These are phyloP conservation scores for Epipyxis sp. DNA, from an alignment of 108 stramenopile species.

Conservation along the genomic window DNA sequence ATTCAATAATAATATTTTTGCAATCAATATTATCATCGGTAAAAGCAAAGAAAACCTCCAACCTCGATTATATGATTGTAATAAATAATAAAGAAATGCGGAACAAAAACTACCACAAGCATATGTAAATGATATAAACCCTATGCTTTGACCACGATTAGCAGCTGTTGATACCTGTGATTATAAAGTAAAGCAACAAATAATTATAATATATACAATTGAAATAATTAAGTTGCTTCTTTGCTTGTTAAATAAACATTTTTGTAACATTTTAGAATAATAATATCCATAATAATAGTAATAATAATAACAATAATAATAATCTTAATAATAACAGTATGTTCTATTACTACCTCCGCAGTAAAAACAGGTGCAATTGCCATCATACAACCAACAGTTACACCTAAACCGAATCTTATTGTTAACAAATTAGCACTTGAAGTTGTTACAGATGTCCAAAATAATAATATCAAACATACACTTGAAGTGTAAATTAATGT, in stretches of 20 bases:
- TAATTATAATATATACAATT: too few species aligned
- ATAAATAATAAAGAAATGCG: neutral
- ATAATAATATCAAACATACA: neutral
- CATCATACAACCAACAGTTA: neutral
- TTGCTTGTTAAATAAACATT: too few species aligned
- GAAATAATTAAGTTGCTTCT: too few species aligned
- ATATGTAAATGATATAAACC: neutral
- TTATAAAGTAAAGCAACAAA: too few species aligned
- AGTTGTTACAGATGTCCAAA: neutral
- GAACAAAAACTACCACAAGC: neutral
- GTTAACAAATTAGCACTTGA: neutral
- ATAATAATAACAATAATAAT: too few species aligned
- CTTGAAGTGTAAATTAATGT: neutral
- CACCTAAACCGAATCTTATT: neutral
- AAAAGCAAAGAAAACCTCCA: neutral
- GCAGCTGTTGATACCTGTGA: too few species aligned
- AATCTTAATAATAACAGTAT: too few species aligned
- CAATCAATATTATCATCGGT: neutral
- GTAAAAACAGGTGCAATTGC: neutral
- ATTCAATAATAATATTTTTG: slow-evolving; percentile 34
- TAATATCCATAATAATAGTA: too few species aligned
- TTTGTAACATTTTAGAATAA: too few species aligned
- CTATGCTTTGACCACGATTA: neutral
- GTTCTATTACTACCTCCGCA: neutral
- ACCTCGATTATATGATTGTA: too few species aligned